Conservation (phyloP, 2,329 filamentous ascomycete species). For the Penicillium polonicum region DNA sequence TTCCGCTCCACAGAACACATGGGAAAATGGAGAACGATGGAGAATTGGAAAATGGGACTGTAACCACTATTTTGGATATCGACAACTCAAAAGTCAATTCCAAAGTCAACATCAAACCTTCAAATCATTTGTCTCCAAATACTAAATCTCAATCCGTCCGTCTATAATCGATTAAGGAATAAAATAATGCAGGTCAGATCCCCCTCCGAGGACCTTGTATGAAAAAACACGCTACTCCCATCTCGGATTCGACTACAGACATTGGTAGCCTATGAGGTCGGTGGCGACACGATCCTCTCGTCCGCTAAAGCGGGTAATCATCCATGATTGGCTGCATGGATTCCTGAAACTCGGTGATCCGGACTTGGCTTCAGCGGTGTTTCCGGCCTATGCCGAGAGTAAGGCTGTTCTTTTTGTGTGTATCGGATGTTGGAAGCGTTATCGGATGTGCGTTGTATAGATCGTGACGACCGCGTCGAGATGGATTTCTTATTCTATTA, state of each 20-base stretch:
- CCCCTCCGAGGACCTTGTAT: conserved; percentile 18
- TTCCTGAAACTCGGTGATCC: conserved; percentile 32
- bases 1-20: conserved; percentile 10
- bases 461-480: too few relatives aligned
- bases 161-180: background rate
- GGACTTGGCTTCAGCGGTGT: conserved; percentile 22
- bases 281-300: conserved; percentile 29
- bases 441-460: background rate
- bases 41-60: conserved; percentile 3
- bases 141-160: background rate
- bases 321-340: conserved; percentile 24
- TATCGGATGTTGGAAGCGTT: conserved; percentile 3
- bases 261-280: conserved; percentile 29
- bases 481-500: background rate
- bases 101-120: background rate
- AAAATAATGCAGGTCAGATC: conserved; percentile 4
- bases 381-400: conserved; percentile 26
- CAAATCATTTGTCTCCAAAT: background rate
- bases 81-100: conserved; percentile 2
- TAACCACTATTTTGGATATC: background rate
- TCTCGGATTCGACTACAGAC: conserved; percentile 12
- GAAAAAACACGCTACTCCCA: conserved; percentile 1
- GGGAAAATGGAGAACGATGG: conserved; percentile 8
- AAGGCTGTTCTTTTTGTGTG: background rate
- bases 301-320: conserved; percentile 14